Conservation (phyloP, 352 stramenopile genomes). For the Globisporangium megalacanthum region DNA sequence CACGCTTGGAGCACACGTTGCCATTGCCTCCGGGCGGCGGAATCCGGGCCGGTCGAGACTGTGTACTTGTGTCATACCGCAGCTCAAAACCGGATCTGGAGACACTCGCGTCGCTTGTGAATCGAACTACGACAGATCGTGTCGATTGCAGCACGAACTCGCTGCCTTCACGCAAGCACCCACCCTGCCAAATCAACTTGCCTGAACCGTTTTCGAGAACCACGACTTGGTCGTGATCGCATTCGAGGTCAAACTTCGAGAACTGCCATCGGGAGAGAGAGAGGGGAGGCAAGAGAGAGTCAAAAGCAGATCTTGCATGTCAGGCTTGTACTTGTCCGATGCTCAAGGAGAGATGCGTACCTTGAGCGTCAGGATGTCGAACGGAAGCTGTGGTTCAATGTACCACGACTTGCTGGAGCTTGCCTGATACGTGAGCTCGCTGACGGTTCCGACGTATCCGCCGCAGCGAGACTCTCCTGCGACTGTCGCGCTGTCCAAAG, state of each 20-base stretch:
- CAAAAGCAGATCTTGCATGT: neutral
- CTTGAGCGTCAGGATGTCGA: conserved; percentile 25
- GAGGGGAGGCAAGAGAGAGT: no score
- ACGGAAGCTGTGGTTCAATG: conserved; percentile 22
- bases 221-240: conserved; percentile 54
- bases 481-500: conserved; percentile 8
- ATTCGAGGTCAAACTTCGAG: conserved; percentile 51
- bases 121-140: conserved; percentile 24
- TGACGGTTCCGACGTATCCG: conserved; percentile 20
- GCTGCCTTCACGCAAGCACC: conserved; percentile 30
- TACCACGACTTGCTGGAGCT: conserved; percentile 29
- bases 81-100: conserved; percentile 38
- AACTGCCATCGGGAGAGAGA: conserved; percentile 13
- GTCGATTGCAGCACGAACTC: conserved; percentile 36
- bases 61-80: conserved; percentile 33
- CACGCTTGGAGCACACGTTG: conserved; percentile 33
- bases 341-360: neutral
- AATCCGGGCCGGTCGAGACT: conserved; percentile 14
- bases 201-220: conserved; percentile 27
- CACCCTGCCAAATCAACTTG: conserved; percentile 41
- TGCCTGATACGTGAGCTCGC: conserved; percentile 27
- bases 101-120: conserved; percentile 40
- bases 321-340: neutral
- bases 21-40: conserved; percentile 21
- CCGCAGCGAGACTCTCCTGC: conserved; percentile 19